These are phyloP conservation scores for Hamigera avellanea DNA, from an alignment of 495 filamentous ascomycete genomes.

Conservation along the genomic window DNA sequence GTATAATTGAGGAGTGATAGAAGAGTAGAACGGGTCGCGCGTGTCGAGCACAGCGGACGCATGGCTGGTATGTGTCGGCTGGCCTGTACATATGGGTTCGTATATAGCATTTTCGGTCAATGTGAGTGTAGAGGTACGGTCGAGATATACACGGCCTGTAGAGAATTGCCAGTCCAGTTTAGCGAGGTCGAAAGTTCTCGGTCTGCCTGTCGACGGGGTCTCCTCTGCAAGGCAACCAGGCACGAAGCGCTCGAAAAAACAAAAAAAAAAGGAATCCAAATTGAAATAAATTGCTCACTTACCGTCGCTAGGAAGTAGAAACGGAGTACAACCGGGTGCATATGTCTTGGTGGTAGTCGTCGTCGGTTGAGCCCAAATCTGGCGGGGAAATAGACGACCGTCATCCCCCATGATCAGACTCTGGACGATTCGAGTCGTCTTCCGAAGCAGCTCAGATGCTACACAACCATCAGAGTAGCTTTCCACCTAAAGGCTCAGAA, in stretches of 20 bases:
- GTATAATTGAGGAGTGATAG: conserved; percentile 81
- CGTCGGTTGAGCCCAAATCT: conserved; percentile 42
- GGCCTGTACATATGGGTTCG: conserved; percentile 47
- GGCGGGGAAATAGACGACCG: conserved; percentile 29
- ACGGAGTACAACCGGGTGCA: conserved; percentile 43
- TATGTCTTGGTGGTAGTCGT: conserved; percentile 26
- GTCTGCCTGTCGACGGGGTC: no score
- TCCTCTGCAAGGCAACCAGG: no score
- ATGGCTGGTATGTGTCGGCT: conserved; percentile 14
- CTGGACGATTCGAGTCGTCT: no score
- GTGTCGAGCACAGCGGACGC: conserved; percentile 42
- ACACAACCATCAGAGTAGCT: no score
- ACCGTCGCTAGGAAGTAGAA: conserved; percentile 47
- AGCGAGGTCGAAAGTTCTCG: no score
- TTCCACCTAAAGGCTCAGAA: no score
- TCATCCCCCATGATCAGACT: conserved; percentile 26
- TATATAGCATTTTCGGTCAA: conserved; percentile 51
- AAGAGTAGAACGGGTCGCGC: conserved; percentile 83
- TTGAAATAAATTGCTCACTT: conserved; percentile 9
- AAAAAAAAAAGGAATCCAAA: background rate
- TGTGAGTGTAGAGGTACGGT: conserved; percentile 44
- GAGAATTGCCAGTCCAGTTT: no score
- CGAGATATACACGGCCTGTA: conserved; percentile 48
- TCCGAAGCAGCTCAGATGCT: no score
- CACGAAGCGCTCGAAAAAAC: background rate